Conservation (phyloP, 495 filamentous ascomycete genomes). For the Tuber calosporum region DNA sequence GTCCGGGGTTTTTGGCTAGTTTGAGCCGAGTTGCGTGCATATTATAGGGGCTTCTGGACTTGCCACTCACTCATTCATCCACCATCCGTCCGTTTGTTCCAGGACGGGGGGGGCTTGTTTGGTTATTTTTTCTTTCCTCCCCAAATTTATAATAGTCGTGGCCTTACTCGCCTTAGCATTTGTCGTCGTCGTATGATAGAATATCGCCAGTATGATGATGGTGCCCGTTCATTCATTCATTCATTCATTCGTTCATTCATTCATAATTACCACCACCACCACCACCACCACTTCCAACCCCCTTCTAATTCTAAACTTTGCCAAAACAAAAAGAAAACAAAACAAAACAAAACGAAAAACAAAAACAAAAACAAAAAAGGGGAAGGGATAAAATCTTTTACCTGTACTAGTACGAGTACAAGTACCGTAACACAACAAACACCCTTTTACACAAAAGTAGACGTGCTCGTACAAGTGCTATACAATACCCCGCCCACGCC, state of each 20-base stretch:
- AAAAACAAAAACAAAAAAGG: background rate
- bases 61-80: slow-evolving; percentile 10
- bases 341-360: background rate
- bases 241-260: background rate
- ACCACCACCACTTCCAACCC: background rate
- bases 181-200: background rate
- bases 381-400: background rate
- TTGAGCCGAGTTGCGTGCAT: background rate
- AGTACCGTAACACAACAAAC: background rate
- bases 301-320: background rate
- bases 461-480: too few species aligned
- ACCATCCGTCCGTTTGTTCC: too few species aligned
- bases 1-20: slow-evolving; percentile 5
- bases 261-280: background rate
- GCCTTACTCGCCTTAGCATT: background rate
- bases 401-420: background rate
- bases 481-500: background rate
- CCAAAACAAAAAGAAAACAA: background rate
- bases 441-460: background rate
- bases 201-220: background rate
- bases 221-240: too few species aligned
- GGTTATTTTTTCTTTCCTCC: slow-evolving; percentile 5
- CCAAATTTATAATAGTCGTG: too few species aligned
- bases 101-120: background rate
- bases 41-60: background rate